phyloP scores from a whole-genome alignment of 2,329 filamentous ascomycete species.

The Daldinia sp. region DNA sequence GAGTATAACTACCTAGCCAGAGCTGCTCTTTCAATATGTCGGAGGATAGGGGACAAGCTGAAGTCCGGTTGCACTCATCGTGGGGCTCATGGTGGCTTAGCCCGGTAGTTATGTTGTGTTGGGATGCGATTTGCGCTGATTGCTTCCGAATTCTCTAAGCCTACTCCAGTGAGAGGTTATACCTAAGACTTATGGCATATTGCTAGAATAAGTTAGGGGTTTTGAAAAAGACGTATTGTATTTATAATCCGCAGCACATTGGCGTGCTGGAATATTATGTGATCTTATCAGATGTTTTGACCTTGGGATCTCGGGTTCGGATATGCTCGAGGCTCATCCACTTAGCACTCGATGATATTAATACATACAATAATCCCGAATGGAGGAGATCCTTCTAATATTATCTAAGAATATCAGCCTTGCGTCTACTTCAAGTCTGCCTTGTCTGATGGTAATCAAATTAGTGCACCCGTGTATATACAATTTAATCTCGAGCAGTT shows the following conservation, averaged over 20 bases:
- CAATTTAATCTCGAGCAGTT: neutral
- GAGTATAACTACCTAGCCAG: neutral
- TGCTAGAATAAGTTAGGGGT: neutral
- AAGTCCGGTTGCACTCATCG: neutral
- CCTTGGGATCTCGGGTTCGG: neutral
- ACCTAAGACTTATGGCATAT: too few relatives aligned
- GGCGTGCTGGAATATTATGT: neutral
- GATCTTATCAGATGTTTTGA: neutral
- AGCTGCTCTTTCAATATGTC: neutral
- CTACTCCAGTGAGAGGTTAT: neutral
- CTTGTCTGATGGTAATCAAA: neutral
- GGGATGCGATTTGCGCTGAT: neutral
- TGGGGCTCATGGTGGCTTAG: neutral
- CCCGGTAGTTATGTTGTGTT: neutral
- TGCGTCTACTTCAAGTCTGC: neutral
- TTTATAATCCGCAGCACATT: too few relatives aligned
- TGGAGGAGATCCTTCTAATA: neutral
- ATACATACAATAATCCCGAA: neutral
- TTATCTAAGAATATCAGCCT: neutral
- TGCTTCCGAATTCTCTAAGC: neutral
- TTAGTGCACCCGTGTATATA: neutral
- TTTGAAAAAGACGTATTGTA: too few relatives aligned
- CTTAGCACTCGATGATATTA: too few relatives aligned
- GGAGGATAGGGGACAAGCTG: neutral
- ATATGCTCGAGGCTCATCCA: neutral